A percentile compares a stretch with the other conserved stretches of the same genome.
Evolutionary conservation across 1,284 basidiomycete species (phyloP).

Genomic region (Afroboletus lepidellus): DNA sequence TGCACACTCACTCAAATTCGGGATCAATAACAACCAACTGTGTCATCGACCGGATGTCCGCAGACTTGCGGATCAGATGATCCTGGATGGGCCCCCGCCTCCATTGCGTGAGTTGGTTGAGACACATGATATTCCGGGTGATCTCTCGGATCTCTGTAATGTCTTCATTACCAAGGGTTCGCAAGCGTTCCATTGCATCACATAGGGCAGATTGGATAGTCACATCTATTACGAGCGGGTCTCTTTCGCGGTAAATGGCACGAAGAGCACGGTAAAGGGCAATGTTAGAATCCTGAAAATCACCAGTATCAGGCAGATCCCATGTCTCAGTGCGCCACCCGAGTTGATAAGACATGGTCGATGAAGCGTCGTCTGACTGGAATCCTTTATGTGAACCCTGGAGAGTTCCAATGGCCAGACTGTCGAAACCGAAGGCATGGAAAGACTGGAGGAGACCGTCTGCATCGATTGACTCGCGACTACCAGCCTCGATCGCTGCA

Average conservation of each 20-base stretch:
- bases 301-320: conserved; percentile 76
- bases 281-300: conserved; percentile 47
- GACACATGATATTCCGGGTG: conserved; percentile 70
- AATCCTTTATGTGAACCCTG: conserved; percentile 41
- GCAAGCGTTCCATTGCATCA: conserved; percentile 66
- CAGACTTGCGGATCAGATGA: conserved; percentile 36
- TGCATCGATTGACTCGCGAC: conserved; percentile 38
- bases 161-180: conserved; percentile 69
- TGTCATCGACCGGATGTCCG: conserved; percentile 38
- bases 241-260: conserved; percentile 73
- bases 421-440: conserved; percentile 86
- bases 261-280: conserved; percentile 78
- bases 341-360: conserved; percentile 68
- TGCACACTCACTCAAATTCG: conserved; percentile 63
- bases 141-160: conserved; percentile 71
- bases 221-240: conserved; percentile 45
- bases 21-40: conserved; percentile 49
- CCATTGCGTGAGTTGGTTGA: conserved; percentile 72
- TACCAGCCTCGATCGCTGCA: conserved; percentile 70
- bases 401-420: conserved; percentile 68
- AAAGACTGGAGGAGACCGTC: conserved; percentile 73
- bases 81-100: conserved; percentile 39
- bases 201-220: conserved; percentile 52
- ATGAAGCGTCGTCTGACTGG: conserved; percentile 37
- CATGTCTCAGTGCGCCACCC: conserved; percentile 91